Base-by-base conservation (phyloP, 2,329 filamentous ascomycete genomes). In the Leptographium lundbergii region DNA sequence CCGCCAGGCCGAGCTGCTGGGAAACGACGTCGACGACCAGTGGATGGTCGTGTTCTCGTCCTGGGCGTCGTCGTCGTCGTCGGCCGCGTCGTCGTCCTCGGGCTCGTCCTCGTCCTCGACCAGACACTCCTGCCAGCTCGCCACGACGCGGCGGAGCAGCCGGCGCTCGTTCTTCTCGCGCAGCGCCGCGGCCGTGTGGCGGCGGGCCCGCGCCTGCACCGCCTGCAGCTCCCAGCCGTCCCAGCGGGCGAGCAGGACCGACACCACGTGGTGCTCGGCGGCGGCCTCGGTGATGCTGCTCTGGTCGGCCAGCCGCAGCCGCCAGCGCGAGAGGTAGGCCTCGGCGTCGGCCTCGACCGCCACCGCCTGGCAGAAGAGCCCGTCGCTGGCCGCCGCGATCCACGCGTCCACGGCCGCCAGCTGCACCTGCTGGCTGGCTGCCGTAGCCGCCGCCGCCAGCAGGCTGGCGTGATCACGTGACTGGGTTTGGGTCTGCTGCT, bases 171-270 rank as follows among this genome's bases (percentile, higher is more conserved):
- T 63, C 61, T 66, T 65, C 27, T 61, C 62, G 22, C 55, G 62
- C 54, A 66, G 61, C n/a, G 61, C 62, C 1, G 58, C 42, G 1
- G 64, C 61, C 42, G 64, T 64, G 61, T 64, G 62, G 22, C 55
- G 27, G 0, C 59, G 54, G 1, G 62, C 64, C 24, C 61, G 58
- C 2, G 60, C 59, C 61, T 65, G 64, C n/a, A 66, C 62, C 29
- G 63, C 61, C 57, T 65, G 61, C 53, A 66, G 61, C 55, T 66
- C 64, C 65, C 65, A 66, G 57, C 59, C 61, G 53, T 61, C 61
- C 57, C 61, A 63, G 29, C 57, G 50, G n/a, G 53, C 58, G 2
- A 51, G 48, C 47, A 63, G 56, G 3, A 34, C 54, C 1, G 50
- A 29, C 19, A 61, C 60, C 4, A 54, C 53, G 32, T 61, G 62